A percentile compares a stretch with the other conserved stretches of the same genome.
Evolutionary conservation across 2,329 filamentous ascomycete species (phyloP).

Genomic region (Chalaropsis ovoidea): DNA sequence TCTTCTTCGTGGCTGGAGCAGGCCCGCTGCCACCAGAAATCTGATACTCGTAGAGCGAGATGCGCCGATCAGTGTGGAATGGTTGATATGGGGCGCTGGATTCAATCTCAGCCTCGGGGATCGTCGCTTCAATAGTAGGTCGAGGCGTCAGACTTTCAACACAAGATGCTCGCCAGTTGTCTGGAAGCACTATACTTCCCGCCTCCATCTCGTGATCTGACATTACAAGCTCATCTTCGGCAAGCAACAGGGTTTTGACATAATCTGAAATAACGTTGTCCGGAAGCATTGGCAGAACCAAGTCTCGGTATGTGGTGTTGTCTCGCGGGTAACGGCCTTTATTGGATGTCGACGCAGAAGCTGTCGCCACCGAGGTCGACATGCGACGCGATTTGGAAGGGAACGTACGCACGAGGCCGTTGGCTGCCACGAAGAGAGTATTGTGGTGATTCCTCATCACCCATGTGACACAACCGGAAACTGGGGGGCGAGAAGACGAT

Average conservation of each 20-base stretch:
- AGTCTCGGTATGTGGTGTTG: slow-evolving; percentile 52
- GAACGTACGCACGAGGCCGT: slow-evolving; percentile 57
- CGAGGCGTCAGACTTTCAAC: slow-evolving; percentile 29
- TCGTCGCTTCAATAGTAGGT: slow-evolving; percentile 50
- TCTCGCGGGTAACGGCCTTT: slow-evolving; percentile 29
- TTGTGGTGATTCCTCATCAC: slow-evolving; percentile 52
- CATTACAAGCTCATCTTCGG: slow-evolving; percentile 43
- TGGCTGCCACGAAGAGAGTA: slow-evolving; percentile 54
- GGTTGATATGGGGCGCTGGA: slow-evolving; percentile 92
- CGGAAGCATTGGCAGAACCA: slow-evolving; percentile 53
- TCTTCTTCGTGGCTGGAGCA: background rate
- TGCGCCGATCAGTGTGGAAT: slow-evolving; percentile 82
- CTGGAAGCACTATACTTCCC: slow-evolving; percentile 45
- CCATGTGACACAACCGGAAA: slow-evolving; percentile 54
- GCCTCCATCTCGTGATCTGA: slow-evolving; percentile 45
- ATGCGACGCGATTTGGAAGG: slow-evolving; percentile 48
- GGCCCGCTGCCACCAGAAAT: background rate
- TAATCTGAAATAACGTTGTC: slow-evolving; percentile 39
- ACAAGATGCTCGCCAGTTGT: slow-evolving; percentile 30
- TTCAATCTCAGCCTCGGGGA: slow-evolving; percentile 76
- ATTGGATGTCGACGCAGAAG: background rate
- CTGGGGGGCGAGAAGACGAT: slow-evolving; percentile 38
- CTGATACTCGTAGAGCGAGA: slow-evolving; percentile 62
- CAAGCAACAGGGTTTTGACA: slow-evolving; percentile 14
- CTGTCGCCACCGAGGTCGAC: slow-evolving; percentile 38